phyloP scores from a whole-genome alignment of 2,329 filamentous ascomycete genomes.

The Calonectria naviculata region DNA sequence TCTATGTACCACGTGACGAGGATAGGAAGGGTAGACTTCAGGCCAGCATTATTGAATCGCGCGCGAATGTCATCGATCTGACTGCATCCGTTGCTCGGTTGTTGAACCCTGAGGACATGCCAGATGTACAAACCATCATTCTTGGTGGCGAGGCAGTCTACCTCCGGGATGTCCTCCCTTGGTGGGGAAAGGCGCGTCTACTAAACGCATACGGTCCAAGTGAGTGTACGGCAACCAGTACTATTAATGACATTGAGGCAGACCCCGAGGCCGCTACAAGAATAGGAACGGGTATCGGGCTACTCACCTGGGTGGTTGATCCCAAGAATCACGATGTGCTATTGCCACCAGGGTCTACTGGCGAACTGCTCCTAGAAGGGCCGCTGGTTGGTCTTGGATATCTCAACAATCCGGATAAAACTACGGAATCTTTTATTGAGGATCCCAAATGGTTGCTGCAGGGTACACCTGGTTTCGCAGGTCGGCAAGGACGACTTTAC shows the following conservation, averaged over 20 bases:
- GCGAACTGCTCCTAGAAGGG: slow-evolving; percentile 13
- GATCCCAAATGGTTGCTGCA: slow-evolving; percentile 57
- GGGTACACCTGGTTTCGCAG: slow-evolving; percentile 30
- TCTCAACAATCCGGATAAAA: slow-evolving; percentile 20
- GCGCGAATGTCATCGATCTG: background rate
- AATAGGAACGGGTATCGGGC: too few relatives aligned
- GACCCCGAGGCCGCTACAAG: too few relatives aligned
- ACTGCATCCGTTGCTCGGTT: background rate
- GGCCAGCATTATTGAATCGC: background rate
- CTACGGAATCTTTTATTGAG: slow-evolving; percentile 21
- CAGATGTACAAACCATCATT: background rate
- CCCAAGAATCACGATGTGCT: slow-evolving; percentile 37
- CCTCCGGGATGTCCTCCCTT: slow-evolving; percentile 1
- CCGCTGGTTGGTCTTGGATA: slow-evolving; percentile 20
- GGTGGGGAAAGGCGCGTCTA: slow-evolving; percentile 19
- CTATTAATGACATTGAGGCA: too few relatives aligned
- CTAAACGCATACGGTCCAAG: too few relatives aligned
- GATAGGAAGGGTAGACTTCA: background rate
- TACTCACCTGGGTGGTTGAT: slow-evolving; percentile 30
- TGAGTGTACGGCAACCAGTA: too few relatives aligned
- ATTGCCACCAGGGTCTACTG: slow-evolving; percentile 24
- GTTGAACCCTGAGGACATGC: background rate
- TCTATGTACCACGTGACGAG: slow-evolving; percentile 16
- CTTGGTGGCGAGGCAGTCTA: background rate
- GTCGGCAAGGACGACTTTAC: slow-evolving; percentile 44